These are phyloP conservation scores for Beauveria pseudobassiana DNA, from an alignment of 2,329 filamentous ascomycete species.

Conservation along the genomic window DNA sequence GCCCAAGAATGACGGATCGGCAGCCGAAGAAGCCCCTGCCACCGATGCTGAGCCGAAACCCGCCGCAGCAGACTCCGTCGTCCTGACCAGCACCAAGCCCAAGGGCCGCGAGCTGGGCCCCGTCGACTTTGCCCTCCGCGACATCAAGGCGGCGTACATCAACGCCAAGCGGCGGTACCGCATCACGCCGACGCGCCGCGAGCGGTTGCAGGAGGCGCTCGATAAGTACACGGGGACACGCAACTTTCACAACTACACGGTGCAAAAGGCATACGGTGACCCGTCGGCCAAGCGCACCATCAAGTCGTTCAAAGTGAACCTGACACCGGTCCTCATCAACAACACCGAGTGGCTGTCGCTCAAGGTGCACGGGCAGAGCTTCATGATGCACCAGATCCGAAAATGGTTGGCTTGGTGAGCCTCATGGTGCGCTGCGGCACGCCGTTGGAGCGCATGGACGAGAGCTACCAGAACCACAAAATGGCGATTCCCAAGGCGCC, in stretches of 20 bases:
- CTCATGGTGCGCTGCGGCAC: constrained; percentile 79
- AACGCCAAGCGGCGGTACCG: constrained; percentile 79
- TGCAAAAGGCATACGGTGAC: constrained; percentile 76
- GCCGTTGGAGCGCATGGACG: constrained; percentile 59
- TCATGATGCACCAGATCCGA: constrained; percentile 99
- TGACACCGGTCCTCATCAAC: constrained; percentile 71
- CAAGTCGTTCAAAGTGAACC: constrained; percentile 79
- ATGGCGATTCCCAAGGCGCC: constrained; percentile 93
- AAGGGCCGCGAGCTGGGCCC: constrained; percentile 38
- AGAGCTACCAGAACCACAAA: constrained; percentile 64
- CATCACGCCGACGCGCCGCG: constrained; percentile 62
- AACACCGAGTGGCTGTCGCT: constrained; percentile 93
- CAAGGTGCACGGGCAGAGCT: constrained; percentile 94
- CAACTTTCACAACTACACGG: constrained; percentile 97
- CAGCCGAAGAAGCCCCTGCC: constrained; percentile 16
- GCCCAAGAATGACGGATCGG: constrained; percentile 15
- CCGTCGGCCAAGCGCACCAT: constrained; percentile 84
- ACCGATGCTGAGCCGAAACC: constrained; percentile 15
- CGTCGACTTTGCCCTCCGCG: constrained; percentile 59
- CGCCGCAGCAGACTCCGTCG: constrained; percentile 16
- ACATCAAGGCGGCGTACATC: constrained; percentile 76
- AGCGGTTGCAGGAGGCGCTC: constrained; percentile 68
- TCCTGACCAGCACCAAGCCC: constrained; percentile 26
- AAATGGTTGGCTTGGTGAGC: constrained; percentile 93
- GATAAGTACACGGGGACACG: constrained; percentile 71